phyloP scores from a whole-genome alignment of 371 early-diverging fungal species.

The Choanephora cucurbitarum region DNA sequence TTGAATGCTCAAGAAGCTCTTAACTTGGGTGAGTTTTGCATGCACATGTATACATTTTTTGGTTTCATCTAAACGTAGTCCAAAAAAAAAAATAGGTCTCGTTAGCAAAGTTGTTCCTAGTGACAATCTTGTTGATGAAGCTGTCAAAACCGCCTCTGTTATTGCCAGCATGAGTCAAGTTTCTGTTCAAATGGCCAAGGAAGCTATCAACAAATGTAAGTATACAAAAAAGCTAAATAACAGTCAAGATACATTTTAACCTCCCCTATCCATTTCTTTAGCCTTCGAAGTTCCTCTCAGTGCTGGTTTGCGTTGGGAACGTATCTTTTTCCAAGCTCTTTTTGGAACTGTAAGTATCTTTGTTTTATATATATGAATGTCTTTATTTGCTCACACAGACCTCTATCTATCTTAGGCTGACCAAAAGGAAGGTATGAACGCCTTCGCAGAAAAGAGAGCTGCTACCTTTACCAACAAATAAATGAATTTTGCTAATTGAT shows the following conservation, averaged over 20 bases:
- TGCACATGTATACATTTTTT: background rate
- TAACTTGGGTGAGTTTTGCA: constrained; percentile 54
- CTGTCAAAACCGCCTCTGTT: constrained; percentile 84
- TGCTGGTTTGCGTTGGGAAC: constrained; percentile 91
- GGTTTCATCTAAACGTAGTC: background rate
- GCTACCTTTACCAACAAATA: constrained; percentile 88
- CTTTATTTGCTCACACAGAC: constrained; percentile 2
- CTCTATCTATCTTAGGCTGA: constrained; percentile 62
- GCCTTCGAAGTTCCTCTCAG: constrained; percentile 87
- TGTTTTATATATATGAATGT: background rate
- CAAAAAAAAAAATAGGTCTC: constrained; percentile 58
- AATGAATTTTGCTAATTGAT: constrained; percentile 11
- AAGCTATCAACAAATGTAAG: constrained; percentile 89
- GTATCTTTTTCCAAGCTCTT: constrained; percentile 91
- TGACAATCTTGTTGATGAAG: constrained; percentile 86
- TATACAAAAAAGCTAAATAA: background rate
- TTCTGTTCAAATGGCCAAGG: constrained; percentile 94
- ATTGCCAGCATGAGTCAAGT: constrained; percentile 90
- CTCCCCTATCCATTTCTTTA: constrained; percentile 32
- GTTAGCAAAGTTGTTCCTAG: constrained; percentile 92
- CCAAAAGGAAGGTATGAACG: constrained; percentile 97
- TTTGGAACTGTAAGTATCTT: constrained; percentile 80
- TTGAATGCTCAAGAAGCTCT: constrained; percentile 91
- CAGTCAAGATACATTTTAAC: too few species aligned
- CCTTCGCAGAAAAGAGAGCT: constrained; percentile 94